Percentiles rank a stretch among this genome's conserved stretches.
These are phyloP conservation scores for Talaromyces proteolyticus DNA, from an alignment of 495 filamentous ascomycete genomes.

Conservation along the genomic window DNA sequence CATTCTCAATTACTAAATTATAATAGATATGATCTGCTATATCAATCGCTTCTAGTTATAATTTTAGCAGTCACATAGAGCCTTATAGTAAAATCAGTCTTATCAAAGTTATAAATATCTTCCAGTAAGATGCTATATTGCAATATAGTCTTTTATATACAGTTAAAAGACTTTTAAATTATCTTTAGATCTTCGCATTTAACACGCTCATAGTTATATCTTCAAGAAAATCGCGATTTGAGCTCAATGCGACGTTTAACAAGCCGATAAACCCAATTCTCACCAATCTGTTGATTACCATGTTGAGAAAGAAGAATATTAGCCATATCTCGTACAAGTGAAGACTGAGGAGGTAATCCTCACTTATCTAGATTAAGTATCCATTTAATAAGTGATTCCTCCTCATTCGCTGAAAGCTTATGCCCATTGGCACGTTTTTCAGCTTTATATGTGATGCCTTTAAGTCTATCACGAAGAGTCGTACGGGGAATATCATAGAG, in stretches of 20 bases:
- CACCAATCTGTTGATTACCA: neutral
- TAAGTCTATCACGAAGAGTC: neutral
- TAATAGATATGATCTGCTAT: too few relatives aligned
- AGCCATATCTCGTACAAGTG: neutral
- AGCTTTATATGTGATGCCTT: neutral
- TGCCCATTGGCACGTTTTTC: constrained; percentile 4
- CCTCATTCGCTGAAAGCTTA: neutral
- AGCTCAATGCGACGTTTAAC: neutral
- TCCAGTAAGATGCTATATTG: neutral
- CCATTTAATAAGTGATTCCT: neutral
- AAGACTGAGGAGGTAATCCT: neutral
- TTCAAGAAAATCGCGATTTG: neutral
- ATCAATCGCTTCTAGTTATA: too few relatives aligned
- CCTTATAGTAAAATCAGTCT: too few relatives aligned
- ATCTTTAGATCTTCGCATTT: neutral
- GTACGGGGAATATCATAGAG: neutral
- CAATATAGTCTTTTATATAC: neutral
- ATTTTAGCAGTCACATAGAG: too few relatives aligned
- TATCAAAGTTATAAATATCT: too few relatives aligned
- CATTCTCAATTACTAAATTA: too few relatives aligned
- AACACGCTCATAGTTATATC: too few relatives aligned
- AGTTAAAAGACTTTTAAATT: neutral
- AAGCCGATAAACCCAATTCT: neutral
- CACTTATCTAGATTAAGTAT: neutral
- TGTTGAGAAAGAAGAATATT: neutral